Evolutionary conservation across 441 rosid species (phyloP), one percentile per base, ranked within the genome.

Genomic region (Gossypium gossypioides): DNA sequence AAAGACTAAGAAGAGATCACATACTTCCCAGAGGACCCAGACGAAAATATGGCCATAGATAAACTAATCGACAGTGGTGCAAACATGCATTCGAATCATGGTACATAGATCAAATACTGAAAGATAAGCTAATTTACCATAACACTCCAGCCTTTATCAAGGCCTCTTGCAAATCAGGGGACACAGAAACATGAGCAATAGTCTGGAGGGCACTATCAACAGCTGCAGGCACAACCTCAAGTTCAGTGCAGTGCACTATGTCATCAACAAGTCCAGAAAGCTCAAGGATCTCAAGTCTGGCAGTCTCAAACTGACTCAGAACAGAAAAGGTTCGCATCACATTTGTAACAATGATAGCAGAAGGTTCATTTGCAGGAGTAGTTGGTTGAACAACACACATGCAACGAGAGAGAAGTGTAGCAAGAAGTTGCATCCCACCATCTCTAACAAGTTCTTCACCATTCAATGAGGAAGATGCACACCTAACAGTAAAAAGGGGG

Each of bases 361-460:
- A 85, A 68, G 96, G 91, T 84, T 96, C 99, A 73, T 79, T 82
- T 66, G 93, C 91, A 69, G 97, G 83, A 81, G 99, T 91, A 74
- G 99, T 89, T 76, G 97, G 97, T 83, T 91, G 99, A 81, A 96
- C 98, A 42, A 93, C 88, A 79, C 86, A 80, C 97, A 93, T 91
- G 87, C 99, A 93, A 65, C 98, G 96, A 54, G 91, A 87, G 76
- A 96, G 92, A 82, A 96, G 97, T 75, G 80, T 91, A 3, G 96
- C 86, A 69, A 96, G 87, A 79, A 93, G 97, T 65, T 89, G 94
- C 77, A 93, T 85, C 68, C 99, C 99, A 73, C 90, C 97, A 83
- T 91, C 97, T 83, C 99, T 89, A 48, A 93, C 98, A 74, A 96
- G 96, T 83, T 96, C 99, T 82, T 93, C 98, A 63, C 98, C 99